Conservation (phyloP, 2,329 filamentous ascomycete species). For the Fusarium pilosicola region DNA sequence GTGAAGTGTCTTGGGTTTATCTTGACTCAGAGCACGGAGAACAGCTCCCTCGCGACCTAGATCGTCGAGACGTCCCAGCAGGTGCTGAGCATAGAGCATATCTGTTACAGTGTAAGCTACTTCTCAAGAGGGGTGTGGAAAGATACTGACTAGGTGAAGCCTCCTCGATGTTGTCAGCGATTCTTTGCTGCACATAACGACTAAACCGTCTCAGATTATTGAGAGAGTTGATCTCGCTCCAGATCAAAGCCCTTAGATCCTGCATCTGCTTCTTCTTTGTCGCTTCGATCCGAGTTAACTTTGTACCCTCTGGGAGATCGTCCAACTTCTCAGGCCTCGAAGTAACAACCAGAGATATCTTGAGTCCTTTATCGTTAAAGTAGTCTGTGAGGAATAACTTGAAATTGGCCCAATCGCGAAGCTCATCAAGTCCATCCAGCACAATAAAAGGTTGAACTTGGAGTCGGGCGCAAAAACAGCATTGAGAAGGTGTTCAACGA, state of each 20-base stretch:
- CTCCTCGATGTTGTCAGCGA: slow-evolving; percentile 44
- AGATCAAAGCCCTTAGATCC: slow-evolving; percentile 45
- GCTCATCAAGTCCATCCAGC: slow-evolving; percentile 10
- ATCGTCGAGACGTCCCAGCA: slow-evolving; percentile 44
- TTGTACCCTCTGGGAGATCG: slow-evolving; percentile 3
- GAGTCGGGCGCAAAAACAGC: neutral
- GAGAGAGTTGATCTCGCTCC: slow-evolving; percentile 43
- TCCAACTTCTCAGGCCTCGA: slow-evolving; percentile 27
- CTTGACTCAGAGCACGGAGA: slow-evolving; percentile 42
- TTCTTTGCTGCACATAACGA: slow-evolving; percentile 44
- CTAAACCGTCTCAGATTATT: slow-evolving; percentile 40
- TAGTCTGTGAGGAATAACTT: neutral
- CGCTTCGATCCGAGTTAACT: slow-evolving; percentile 25
- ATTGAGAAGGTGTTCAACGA: neutral
- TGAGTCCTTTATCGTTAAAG: neutral
- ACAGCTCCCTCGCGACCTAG: slow-evolving; percentile 49
- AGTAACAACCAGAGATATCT: slow-evolving; percentile 43
- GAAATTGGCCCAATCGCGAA: neutral
- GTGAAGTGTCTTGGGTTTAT: slow-evolving; percentile 38
- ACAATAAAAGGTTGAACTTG: slow-evolving; percentile 5
- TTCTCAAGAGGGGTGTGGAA: rapidly evolving
- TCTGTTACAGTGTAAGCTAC: slow-evolving; percentile 25
- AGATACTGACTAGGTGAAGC: slow-evolving; percentile 46
- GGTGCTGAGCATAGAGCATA: slow-evolving; percentile 51
- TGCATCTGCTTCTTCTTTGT: slow-evolving; percentile 43